Conservation (phyloP, 1,284 basidiomycete species). For the Puccinia polysora region DNA sequence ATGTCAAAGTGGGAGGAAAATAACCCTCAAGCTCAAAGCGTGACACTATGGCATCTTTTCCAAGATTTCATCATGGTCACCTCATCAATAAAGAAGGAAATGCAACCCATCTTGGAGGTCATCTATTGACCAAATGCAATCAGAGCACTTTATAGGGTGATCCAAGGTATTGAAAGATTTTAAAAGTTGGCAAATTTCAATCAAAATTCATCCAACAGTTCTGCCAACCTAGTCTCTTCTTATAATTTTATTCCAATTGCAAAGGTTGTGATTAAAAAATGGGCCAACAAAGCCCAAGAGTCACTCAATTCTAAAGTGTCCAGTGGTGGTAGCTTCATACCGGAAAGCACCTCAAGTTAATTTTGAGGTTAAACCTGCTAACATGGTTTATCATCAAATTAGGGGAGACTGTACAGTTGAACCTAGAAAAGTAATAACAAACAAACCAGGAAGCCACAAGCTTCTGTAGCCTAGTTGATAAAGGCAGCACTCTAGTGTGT, state of each 20-base stretch:
- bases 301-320: constrained; percentile 76
- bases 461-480: too few species aligned
- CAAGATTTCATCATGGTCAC: constrained; percentile 99
- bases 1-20: too few species aligned
- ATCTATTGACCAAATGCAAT: constrained; percentile 98
- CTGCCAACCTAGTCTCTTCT: constrained; percentile 90
- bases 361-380: too few species aligned
- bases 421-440: too few species aligned
- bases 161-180: constrained; percentile 96
- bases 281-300: constrained; percentile 99
- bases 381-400: too few species aligned
- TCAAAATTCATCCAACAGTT: constrained; percentile 89
- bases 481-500: too few species aligned
- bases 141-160: constrained; percentile 89
- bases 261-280: constrained; percentile 90
- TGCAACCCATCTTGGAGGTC: constrained; percentile 98
- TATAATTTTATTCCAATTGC: constrained; percentile 93
- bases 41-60: constrained; percentile 81
- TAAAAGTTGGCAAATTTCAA: constrained; percentile 99
- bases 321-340: constrained; percentile 43
- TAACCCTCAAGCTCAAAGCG: too few species aligned
- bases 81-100: constrained; percentile 99
- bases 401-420: too few species aligned
- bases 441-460: too few species aligned
- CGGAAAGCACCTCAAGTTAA: constrained; percentile 65